Evolutionary conservation across 768 basidiomycete genomes (phyloP).

Genomic region (Podaxis sp.): DNA sequence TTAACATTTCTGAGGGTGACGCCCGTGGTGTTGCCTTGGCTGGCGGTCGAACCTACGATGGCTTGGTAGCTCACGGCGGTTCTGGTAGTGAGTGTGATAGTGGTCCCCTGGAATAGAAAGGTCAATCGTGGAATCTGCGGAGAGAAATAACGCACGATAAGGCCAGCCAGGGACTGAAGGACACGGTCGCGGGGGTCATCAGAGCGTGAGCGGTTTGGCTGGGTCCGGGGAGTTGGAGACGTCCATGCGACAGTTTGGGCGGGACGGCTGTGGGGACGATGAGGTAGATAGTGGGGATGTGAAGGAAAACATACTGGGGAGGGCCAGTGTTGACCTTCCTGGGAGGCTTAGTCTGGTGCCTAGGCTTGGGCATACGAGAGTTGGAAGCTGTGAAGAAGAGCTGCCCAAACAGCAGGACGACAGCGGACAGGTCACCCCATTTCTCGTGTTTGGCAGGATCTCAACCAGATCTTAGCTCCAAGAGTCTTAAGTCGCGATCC

Average conservation of each 20-base stretch:
- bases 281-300: constrained; percentile 15
- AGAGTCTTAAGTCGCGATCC: no score
- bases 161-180: constrained; percentile 64
- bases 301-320: constrained; percentile 42
- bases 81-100: constrained; percentile 73
- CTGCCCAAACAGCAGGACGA: no score
- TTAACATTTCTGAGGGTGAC: constrained; percentile 78
- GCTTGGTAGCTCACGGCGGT: constrained; percentile 73
- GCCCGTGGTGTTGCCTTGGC: constrained; percentile 69
- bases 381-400: no score
- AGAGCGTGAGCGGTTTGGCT: constrained; percentile 48
- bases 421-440: no score
- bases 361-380: no score
- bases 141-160: constrained; percentile 55
- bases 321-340: constrained; percentile 52
- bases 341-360: no score
- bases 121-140: constrained; percentile 7
- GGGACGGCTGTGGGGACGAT: constrained; percentile 29
- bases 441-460: no score
- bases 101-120: constrained; percentile 58
- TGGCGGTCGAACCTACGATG: constrained; percentile 56
- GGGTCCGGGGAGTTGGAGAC: constrained; percentile 56
- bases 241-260: constrained; percentile 72
- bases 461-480: no score
- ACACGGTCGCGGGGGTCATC: constrained; percentile 57